Evolutionary conservation across 495 filamentous ascomycete genomes (phyloP).

Genomic region (Trypethelium eluteriae): DNA sequence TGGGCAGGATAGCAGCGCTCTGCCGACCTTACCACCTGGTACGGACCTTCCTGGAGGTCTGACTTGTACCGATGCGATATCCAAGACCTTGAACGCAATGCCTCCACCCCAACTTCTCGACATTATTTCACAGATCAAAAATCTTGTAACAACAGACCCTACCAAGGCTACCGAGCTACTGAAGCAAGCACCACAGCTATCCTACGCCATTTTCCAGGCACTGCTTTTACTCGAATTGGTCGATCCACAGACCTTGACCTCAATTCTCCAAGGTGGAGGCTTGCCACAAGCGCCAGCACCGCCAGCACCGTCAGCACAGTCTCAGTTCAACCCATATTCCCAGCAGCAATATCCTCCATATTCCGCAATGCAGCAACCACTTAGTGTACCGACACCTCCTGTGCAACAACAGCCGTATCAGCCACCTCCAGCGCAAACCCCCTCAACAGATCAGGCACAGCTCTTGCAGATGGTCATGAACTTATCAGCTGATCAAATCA

Average conservation of each 20-base stretch:
- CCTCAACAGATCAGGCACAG: conserved; percentile 33
- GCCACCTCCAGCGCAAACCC: conserved; percentile 39
- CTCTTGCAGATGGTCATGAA: conserved; percentile 67
- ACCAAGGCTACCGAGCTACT: conserved; percentile 80
- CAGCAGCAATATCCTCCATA: conserved; percentile 29
- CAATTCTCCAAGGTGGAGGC: conserved; percentile 48
- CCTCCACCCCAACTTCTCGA: conserved; percentile 86
- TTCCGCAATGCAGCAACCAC: conserved; percentile 18
- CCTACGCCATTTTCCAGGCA: conserved; percentile 93
- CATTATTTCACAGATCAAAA: conserved; percentile 90
- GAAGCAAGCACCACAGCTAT: conserved; percentile 80
- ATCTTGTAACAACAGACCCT: conserved; percentile 70
- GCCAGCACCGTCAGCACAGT: conserved; percentile 30
- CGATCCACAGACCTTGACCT: conserved; percentile 52
- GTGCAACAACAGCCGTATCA: conserved; percentile 42
- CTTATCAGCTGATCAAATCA: conserved; percentile 67
- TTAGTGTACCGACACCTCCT: conserved; percentile 46
- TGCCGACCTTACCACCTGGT: conserved; percentile 79
- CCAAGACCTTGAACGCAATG: conserved; percentile 74
- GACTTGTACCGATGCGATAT: conserved; percentile 82
- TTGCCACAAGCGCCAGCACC: conserved; percentile 29
- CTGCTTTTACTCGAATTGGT: conserved; percentile 90
- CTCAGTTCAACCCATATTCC: conserved; percentile 32
- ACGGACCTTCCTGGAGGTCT: conserved; percentile 73
- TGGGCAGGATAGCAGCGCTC: conserved; percentile 34